Evolutionary conservation across 768 basidiomycete genomes (phyloP), one percentile per base, ranked within the genome.

Genomic region (Dioszegia aurantiaca): DNA sequence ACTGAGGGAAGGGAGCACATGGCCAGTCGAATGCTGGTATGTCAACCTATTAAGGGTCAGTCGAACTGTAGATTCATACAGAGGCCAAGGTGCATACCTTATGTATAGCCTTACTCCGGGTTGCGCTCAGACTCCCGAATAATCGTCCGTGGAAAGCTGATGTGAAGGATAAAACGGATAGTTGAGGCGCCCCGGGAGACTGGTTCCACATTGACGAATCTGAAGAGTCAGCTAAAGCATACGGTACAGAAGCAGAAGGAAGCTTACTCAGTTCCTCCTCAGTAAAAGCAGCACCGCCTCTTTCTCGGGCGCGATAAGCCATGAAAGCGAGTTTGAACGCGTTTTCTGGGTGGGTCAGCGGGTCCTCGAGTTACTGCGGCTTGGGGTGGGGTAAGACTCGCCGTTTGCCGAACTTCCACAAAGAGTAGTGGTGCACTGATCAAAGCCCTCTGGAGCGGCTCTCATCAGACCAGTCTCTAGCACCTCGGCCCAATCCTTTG

Each of bases 1-100:
- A 54, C 17, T 73, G 54, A 1, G 80, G 80, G 70, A 75, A 80
- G 14, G 74, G 58, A 0, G 72, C 76, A n/a, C 60, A 66, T 0
- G 80, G 80, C 80, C 79, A 80, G 64, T 79, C 77, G 65, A 79
- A 80, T 0, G 79, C 76, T 5, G 79, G 79, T 10, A 80, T 72
- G 55, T 78, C 79, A 57, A 79, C 75, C 60, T 62, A 37, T n/a
- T 23, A 16, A 24, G 1, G 3, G 49, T 54, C 56, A 57, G 41
- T 19, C 27, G 14, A 33, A 14, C 6, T 14, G 8, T 33, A 33
- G 9, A 19, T 14, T 0, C 60, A 44, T 33, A 55, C 60, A n/a
- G 14, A 33, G 33, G 14, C 33, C 33, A 6, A 33, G 9, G 14
- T 14, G 0, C 60, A 44, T 33, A 55, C 60, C 69, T 79, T 80